A percentile compares a stretch with the other conserved stretches of the same genome.
Conservation (phyloP, 257 asterid genomes). For the Solanum appendiculatum region DNA sequence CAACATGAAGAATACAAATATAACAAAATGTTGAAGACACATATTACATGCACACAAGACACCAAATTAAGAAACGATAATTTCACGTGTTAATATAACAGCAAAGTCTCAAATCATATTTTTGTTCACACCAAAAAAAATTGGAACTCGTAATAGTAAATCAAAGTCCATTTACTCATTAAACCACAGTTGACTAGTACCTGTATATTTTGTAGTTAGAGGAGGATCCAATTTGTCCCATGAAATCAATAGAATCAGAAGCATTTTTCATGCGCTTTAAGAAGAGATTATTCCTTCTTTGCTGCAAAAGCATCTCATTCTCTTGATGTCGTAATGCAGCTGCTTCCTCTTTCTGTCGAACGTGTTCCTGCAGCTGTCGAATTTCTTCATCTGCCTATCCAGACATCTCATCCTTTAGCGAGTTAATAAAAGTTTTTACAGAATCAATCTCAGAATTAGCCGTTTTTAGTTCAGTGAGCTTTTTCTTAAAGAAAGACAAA, state of each 20-base stretch:
- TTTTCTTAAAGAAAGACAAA: neutral
- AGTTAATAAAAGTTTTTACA: neutral
- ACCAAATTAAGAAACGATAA: neutral
- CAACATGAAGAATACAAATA: neutral
- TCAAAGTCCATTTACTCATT: neutral
- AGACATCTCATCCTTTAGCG: neutral
- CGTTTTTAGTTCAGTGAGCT: neutral
- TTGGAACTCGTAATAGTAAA: neutral
- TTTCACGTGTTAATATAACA: too few species aligned
- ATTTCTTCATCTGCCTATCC: neutral
- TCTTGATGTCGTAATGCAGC: neutral
- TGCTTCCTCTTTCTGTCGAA: neutral
- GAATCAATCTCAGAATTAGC: neutral
- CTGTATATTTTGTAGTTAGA: neutral
- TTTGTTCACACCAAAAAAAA: neutral
- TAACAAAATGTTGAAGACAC: neutral
- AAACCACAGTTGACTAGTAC: neutral
- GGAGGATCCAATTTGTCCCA: neutral
- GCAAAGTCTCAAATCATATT: neutral
- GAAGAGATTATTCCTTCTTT: neutral
- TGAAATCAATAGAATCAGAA: neutral
- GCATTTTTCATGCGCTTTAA: neutral
- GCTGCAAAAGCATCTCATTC: neutral
- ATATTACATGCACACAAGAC: neutral
- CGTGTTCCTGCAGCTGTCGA: neutral